A percentile compares a stretch with the other conserved stretches of the same genome.
Conservation (phyloP, 2,329 filamentous ascomycete species). For the Beauveria bassiana region DNA sequence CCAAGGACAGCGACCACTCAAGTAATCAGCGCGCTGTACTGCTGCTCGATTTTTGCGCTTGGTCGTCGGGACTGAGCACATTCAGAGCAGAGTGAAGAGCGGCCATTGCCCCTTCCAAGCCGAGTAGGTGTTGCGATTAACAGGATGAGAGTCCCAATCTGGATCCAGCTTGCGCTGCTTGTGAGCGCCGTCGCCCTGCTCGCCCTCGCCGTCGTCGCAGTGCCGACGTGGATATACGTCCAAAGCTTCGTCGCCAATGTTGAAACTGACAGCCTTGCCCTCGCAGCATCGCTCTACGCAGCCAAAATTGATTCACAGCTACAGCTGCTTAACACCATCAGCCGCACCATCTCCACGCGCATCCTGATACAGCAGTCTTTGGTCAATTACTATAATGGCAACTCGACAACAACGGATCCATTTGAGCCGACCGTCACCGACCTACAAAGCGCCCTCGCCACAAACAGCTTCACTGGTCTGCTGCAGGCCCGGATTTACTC, state of each 20-base stretch:
- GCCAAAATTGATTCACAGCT: slow-evolving; percentile 73
- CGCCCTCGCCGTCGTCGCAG: slow-evolving; percentile 67
- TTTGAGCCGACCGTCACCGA: slow-evolving; percentile 58
- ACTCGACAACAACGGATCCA: slow-evolving; percentile 42
- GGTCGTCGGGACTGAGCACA: too few relatives aligned
- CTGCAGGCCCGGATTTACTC: slow-evolving; percentile 70
- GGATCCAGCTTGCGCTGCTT: slow-evolving; percentile 75
- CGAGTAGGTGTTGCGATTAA: too few relatives aligned
- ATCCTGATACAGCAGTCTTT: slow-evolving; percentile 51
- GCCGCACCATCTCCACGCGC: slow-evolving; percentile 62
- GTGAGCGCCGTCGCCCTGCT: slow-evolving; percentile 69
- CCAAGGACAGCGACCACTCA: too few relatives aligned
- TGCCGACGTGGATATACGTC: slow-evolving; percentile 63
- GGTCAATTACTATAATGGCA: slow-evolving; percentile 44
- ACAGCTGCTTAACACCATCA: slow-evolving; percentile 68
- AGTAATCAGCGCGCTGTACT: too few relatives aligned
- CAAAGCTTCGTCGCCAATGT: slow-evolving; percentile 45
- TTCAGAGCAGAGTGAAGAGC: too few relatives aligned
- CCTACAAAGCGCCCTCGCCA: slow-evolving; percentile 60
- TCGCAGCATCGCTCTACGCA: slow-evolving; percentile 82
- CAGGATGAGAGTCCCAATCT: slow-evolving; percentile 78
- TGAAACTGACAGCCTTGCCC: slow-evolving; percentile 54
- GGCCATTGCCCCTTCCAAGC: too few relatives aligned
- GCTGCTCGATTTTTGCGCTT: too few relatives aligned
- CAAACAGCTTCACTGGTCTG: slow-evolving; percentile 48